Conservation (phyloP, 176 grass and related monocot genomes). For the Phoenix roebelenii region DNA sequence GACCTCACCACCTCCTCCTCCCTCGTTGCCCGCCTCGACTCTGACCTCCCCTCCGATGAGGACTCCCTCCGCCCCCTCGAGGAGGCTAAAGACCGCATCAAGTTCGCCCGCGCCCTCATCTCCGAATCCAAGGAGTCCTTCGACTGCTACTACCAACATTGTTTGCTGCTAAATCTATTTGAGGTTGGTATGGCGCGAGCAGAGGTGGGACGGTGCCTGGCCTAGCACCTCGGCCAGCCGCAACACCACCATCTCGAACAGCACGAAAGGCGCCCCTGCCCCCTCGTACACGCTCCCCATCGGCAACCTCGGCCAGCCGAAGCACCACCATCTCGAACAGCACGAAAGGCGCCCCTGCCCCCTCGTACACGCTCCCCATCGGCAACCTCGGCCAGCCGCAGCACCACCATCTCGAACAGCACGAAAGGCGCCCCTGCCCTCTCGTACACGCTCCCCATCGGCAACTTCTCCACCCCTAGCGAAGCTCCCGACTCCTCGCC, state of each 20-base stretch:
- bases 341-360: constrained; percentile 55
- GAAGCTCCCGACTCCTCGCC: constrained; percentile 8
- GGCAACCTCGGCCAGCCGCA: constrained; percentile 60
- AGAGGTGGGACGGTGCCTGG: constrained; percentile 46
- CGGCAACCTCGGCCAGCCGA: constrained; percentile 54
- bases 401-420: constrained; percentile 89
- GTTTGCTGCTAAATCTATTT: neutral
- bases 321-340: constrained; percentile 92
- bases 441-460: constrained; percentile 55
- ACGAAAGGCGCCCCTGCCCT: constrained; percentile 51
- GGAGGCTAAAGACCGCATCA: constrained; percentile 56
- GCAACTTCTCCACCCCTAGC: constrained; percentile 34
- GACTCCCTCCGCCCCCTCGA: constrained; percentile 9
- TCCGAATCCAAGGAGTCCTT: constrained; percentile 57
- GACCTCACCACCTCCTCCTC: too few species aligned
- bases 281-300: constrained; percentile 55
- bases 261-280: constrained; percentile 54
- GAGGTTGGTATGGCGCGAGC: constrained; percentile 34
- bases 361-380: constrained; percentile 49
- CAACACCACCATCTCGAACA: constrained; percentile 88
- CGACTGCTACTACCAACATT: too few species aligned
- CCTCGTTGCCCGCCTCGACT: too few species aligned
- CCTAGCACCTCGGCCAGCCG: constrained; percentile 35
- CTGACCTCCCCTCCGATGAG: too few species aligned
- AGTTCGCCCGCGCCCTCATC: constrained; percentile 59